phyloP scores from a whole-genome alignment of 108 stramenopile genomes.

The Skeletonema tropicum region DNA sequence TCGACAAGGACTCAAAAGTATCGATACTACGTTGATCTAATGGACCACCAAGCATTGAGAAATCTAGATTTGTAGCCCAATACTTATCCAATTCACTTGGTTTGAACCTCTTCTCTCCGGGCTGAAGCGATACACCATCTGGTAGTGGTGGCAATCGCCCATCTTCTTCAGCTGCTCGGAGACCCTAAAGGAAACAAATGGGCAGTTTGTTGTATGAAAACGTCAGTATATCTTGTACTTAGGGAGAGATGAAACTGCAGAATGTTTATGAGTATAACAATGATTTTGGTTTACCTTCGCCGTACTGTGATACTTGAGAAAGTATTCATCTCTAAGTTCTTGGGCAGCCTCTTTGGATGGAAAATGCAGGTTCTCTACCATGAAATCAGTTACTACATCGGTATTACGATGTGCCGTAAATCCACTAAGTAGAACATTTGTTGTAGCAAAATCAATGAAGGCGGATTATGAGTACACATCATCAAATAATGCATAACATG shows the following conservation, averaged over 20 bases:
- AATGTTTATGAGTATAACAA: conserved; percentile 5
- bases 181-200: conserved; percentile 31
- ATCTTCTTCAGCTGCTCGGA: conserved; percentile 73
- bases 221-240: not conserved
- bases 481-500: not conserved
- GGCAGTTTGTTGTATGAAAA: not conserved
- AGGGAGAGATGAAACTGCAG: not conserved
- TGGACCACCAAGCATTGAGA: conserved; percentile 51
- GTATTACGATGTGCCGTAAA: conserved; percentile 87
- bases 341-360: conserved; percentile 50
- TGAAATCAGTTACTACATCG: conserved; percentile 64
- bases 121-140: conserved; percentile 19
- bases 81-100: conserved; percentile 62
- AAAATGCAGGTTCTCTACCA: conserved; percentile 75
- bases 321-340: conserved; percentile 69
- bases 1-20: conserved; percentile 33
- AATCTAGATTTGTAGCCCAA: conserved; percentile 76
- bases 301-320: conserved; percentile 77
- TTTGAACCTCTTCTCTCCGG: conserved; percentile 38
- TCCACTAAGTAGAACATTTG: conserved; percentile 30
- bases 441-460: not conserved
- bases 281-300: conserved; percentile 66
- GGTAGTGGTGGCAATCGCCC: conserved; percentile 62
- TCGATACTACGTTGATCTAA: conserved; percentile 48
- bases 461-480: not conserved